Conservation (phyloP, 768 basidiomycete species). For the Boletus speciosus region DNA sequence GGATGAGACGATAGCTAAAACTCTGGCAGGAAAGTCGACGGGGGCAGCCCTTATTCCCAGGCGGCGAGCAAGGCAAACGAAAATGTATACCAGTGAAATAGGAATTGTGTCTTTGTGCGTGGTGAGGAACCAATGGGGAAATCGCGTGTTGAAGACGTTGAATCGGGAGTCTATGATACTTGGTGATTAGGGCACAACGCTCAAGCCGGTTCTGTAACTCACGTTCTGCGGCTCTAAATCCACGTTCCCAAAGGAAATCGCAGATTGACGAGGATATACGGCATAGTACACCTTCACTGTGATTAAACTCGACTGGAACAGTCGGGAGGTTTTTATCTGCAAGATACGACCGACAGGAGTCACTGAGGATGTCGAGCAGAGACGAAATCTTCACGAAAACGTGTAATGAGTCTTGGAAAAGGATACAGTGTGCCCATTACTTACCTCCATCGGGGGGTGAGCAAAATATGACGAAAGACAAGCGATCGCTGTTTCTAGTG, state of each 20-base stretch:
- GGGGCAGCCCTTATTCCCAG: constrained; percentile 52
- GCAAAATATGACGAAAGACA: constrained; percentile 53
- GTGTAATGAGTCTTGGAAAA: background rate
- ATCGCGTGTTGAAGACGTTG: constrained; percentile 47
- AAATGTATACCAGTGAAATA: constrained; percentile 57
- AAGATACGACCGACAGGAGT: constrained; percentile 40
- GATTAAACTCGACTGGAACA: constrained; percentile 30
- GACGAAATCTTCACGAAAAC: constrained; percentile 35
- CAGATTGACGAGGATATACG: constrained; percentile 44
- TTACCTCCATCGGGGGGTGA: constrained; percentile 40
- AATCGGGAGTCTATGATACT: constrained; percentile 35
- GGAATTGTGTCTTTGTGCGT: constrained; percentile 51
- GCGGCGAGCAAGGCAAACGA: constrained; percentile 49
- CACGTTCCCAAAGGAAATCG: constrained; percentile 46
- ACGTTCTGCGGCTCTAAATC: constrained; percentile 46
- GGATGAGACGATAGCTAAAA: constrained; percentile 48
- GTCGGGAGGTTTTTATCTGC: constrained; percentile 24
- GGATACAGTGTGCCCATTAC: constrained; percentile 5
- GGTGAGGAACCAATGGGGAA: constrained; percentile 56
- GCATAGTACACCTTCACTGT: constrained; percentile 27
- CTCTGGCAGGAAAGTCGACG: constrained; percentile 52
- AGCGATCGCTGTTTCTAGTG: constrained; percentile 47
- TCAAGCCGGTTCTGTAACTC: constrained; percentile 12
- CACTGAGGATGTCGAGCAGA: constrained; percentile 39
- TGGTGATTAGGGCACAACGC: background rate